phyloP scores from a whole-genome alignment of 306 rosid genomes.

The Castanea sativa region DNA sequence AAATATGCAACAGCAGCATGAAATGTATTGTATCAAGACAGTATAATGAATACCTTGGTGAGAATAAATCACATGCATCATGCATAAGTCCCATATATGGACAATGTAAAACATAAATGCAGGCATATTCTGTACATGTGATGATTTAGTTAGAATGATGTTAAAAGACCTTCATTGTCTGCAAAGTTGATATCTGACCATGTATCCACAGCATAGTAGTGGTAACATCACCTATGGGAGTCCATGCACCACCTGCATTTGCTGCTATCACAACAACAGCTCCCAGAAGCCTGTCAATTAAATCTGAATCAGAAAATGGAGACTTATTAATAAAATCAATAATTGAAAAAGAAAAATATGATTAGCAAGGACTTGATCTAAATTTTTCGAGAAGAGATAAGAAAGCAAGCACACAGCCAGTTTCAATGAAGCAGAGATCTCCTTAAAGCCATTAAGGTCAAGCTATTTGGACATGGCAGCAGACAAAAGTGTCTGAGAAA shows the following conservation, averaged over 20 bases:
- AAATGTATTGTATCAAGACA: background rate
- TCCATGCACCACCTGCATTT: constrained; percentile 99
- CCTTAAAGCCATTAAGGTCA: background rate
- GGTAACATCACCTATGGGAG: constrained; percentile 97
- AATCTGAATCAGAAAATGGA: constrained; percentile 27
- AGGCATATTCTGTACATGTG: background rate
- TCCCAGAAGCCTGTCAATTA: constrained; percentile 82
- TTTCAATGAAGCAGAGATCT: background rate
- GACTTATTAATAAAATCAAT: background rate
- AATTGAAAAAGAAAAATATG: background rate
- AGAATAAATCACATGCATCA: background rate
- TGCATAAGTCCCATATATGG: background rate
- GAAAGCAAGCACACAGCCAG: background rate
- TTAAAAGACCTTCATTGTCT: constrained; percentile 68
- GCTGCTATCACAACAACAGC: constrained; percentile 96
- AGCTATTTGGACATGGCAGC: background rate
- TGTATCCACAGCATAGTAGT: constrained; percentile 99
- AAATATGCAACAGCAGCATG: background rate
- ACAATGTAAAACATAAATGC: background rate
- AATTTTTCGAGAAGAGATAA: background rate
- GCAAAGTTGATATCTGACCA: constrained; percentile 83
- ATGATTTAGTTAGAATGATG: constrained; percentile 4
- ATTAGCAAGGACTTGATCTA: background rate
- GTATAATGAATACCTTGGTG: background rate
- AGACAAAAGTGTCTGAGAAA: background rate